A percentile compares a stretch with the other conserved stretches of the same genome.
phyloP scores from a whole-genome alignment of 1,284 basidiomycete genomes.

The Cryptococcus maquisensis region DNA sequence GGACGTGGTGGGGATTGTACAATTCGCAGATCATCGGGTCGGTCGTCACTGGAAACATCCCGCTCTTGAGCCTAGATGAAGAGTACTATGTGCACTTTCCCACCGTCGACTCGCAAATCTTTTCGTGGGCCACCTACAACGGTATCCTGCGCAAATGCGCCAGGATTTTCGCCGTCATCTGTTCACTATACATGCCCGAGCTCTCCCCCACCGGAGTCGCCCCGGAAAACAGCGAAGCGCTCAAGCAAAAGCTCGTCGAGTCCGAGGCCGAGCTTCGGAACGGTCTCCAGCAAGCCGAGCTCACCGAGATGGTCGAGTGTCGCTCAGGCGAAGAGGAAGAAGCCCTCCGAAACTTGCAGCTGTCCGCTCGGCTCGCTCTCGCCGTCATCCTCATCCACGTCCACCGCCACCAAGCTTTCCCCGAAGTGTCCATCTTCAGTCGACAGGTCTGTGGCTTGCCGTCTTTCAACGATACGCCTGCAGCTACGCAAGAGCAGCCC shows the following conservation, averaged over 20 bases:
- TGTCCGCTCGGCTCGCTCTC: constrained; percentile 40
- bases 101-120: constrained; percentile 35
- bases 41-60: constrained; percentile 31
- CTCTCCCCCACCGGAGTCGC: not conserved
- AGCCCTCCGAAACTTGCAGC: constrained; percentile 46
- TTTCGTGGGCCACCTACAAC: constrained; percentile 45
- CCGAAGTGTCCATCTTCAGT: constrained; percentile 48
- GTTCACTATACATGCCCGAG: constrained; percentile 29
- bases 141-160: constrained; percentile 37
- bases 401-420: constrained; percentile 47
- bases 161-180: constrained; percentile 35
- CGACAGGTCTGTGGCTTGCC: constrained; percentile 48
- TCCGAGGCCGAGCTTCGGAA: constrained; percentile 41
- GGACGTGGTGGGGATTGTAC: constrained; percentile 49
- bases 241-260: constrained; percentile 30
- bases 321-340: constrained; percentile 49
- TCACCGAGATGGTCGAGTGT: constrained; percentile 36
- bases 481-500: not conserved
- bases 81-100: constrained; percentile 44
- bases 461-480: constrained; percentile 14
- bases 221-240: constrained; percentile 3
- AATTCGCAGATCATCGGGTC: constrained; percentile 31
- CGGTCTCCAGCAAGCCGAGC: constrained; percentile 43
- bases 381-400: constrained; percentile 48
- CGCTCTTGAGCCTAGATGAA: constrained; percentile 41